Percentiles rank a stretch among this genome's conserved stretches.
These are phyloP conservation scores for Alternaria incomplexa DNA, from an alignment of 2,329 filamentous ascomycete genomes.

Conservation along the genomic window DNA sequence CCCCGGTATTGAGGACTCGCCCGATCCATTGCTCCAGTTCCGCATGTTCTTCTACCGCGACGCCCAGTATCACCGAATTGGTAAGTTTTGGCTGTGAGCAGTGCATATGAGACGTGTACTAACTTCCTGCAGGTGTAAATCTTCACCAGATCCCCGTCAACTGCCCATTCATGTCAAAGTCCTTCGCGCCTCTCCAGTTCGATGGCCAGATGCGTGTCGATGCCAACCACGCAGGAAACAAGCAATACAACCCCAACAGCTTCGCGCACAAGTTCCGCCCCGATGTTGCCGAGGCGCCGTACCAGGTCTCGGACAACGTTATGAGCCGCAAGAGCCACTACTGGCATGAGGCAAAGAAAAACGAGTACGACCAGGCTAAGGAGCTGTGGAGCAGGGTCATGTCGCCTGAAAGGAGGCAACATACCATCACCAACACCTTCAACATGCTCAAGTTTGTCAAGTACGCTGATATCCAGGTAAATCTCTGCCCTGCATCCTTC, in stretches of 20 bases:
- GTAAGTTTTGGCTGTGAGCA: too few species aligned
- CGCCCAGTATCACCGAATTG: constrained; percentile 60
- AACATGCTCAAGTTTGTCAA: constrained; percentile 54
- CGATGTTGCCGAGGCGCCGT: constrained; percentile 58
- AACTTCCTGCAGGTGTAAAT: constrained; percentile 45
- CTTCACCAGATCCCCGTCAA: constrained; percentile 57
- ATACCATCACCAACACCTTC: constrained; percentile 59
- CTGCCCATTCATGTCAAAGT: constrained; percentile 58
- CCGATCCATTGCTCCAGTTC: constrained; percentile 29
- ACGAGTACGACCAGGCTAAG: constrained; percentile 59
- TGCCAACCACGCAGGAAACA: constrained; percentile 56
- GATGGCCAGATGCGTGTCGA: constrained; percentile 58
- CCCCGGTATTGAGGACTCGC: constrained; percentile 56
- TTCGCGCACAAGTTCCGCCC: constrained; percentile 60
- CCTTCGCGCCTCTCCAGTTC: constrained; percentile 56
- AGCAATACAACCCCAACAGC: constrained; percentile 60
- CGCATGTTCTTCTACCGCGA: constrained; percentile 46
- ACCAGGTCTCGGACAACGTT: constrained; percentile 57
- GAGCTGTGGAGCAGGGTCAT: constrained; percentile 59
- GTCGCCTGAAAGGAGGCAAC: constrained; percentile 51
- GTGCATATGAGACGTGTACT: too few species aligned
- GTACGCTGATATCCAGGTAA: constrained; percentile 53
- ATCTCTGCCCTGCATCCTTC: background rate
- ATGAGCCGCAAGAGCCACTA: constrained; percentile 61
- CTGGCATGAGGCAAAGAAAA: constrained; percentile 61